Evolutionary conservation across 352 stramenopile species (phyloP), one percentile per base, ranked within the genome.

Genomic region (Peronospora destructor): DNA sequence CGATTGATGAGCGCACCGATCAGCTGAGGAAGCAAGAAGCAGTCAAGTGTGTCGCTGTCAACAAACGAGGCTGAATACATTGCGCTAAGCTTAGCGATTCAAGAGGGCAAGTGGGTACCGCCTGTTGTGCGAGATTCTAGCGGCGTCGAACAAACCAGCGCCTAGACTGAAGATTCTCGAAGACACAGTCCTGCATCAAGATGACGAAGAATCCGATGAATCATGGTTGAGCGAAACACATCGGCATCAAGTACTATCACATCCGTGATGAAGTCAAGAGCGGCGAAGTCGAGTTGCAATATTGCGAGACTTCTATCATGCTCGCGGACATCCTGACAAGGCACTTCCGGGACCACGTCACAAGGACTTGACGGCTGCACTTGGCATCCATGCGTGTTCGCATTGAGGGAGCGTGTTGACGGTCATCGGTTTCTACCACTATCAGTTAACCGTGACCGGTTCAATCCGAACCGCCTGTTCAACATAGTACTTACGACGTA

Each of bases 61-160:
- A 57, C 33, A 17, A 50, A 41, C 26, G 33, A 57, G 14, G 41
- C 17, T 12, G 33, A 57, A 12, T 50, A 57, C 41, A 50, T 57
- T n/a, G 41, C 41, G 17, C 49, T 46, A 1, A 46, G 34, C 19
- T 14, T 57, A 29, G 7, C 21, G 0, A 44, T 51, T 12, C 41
- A 57, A 51, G 35, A 39, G 33, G 37, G 37, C 37, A 43, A 43
- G 37, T 43, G 37, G 37, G 28, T 29, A 43, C 19, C 37, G 40
- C 12, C 13, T 51, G 4, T 19, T 57, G 28, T 50, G 41, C 8
- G 49, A 57, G 12, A 41, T 46, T 43, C 16, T 44, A 12, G 14
- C 10, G 23, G 40, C 41, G 43, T 25, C 19, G 19, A 21, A 21
- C 19, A 21, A 21, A 3, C 19, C 19, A 3, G 19, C 19, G 39